Percentiles rank a stretch among this genome's conserved stretches.
Evolutionary conservation across 73 alveolate species (phyloP).

Genomic region (Tetrahymena borealis): DNA sequence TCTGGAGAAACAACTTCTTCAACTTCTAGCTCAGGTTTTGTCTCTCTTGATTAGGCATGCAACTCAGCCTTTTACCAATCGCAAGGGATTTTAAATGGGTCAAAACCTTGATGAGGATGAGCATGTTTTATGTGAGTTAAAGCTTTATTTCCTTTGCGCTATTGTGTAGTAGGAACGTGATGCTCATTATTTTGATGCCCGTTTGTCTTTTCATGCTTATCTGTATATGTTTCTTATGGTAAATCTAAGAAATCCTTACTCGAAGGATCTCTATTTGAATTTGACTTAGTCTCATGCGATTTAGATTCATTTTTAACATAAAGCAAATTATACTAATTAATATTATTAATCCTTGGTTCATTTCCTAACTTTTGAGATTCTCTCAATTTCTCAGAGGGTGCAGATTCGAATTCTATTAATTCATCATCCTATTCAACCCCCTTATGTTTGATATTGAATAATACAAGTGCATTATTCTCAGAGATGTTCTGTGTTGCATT

Average conservation of each 20-base stretch:
- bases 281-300: neutral
- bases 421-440: neutral
- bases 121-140: neutral
- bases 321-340: neutral
- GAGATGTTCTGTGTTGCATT: neutral
- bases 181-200: too few relatives aligned
- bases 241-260: too few relatives aligned
- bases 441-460: neutral
- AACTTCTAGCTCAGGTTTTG: neutral
- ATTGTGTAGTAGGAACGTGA: too few relatives aligned
- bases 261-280: neutral
- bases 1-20: neutral
- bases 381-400: neutral
- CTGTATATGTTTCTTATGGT: too few relatives aligned
- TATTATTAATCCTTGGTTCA: neutral
- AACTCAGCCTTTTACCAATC: constrained; percentile 26
- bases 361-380: neutral
- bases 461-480: neutral
- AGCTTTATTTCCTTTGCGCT: neutral
- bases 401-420: neutral
- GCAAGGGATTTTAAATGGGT: constrained; percentile 31
- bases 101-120: neutral
- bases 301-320: neutral
- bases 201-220: too few relatives aligned
- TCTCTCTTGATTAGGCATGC: constrained; percentile 35